Evolutionary conservation across 306 rosid species (phyloP), one percentile per base, ranked within the genome.

Genomic region (Vicia sativa): DNA sequence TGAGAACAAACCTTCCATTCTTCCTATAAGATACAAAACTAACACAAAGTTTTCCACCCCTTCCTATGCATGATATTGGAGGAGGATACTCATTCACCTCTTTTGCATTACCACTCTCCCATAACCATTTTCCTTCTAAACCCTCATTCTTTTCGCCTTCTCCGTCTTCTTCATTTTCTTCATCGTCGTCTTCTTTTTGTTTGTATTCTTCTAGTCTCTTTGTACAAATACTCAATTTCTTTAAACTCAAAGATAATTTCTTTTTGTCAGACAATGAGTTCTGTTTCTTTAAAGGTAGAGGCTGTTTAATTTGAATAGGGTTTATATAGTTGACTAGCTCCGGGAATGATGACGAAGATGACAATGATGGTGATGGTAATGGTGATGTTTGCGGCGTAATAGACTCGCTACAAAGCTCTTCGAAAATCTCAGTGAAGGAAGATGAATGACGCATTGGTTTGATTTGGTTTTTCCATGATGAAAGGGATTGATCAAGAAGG

Each of bases 1-100:
- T 85, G 62, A 91, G 86, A 23, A 91, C 82, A 77, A 91, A 87
- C 79, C 95, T 89, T 6, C 90, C 97, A 69, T 87, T 81, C 4
- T 81, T 52, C 62, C 92, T 85, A 39, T 80, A 91, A 39, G 89
- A 81, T 75, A 62, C 76, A 77, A 89, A 91, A 49, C 79, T 86
- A 68, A 89, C 90, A 80, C 82, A 70, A 65, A 91, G 96, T 79
- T 83, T 88, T 28, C 97, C 91, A 55, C 39, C 82, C 71, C 67
- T 78, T 41, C 96, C 86, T 74, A 91, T 86, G 72, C 89, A 67
- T 7, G 97, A 85, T 53, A 91, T 89, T 0, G 97, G 97, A 11
- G 97, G 97, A 76, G 97, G 97, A 65, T 83, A 91, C 46, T 70
- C 57, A 41, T 74, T 71, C 42, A 58, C 77, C 81, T 44, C 23